Base-by-base conservation (phyloP, 129 eudicot species). In the Silybum marianum region DNA sequence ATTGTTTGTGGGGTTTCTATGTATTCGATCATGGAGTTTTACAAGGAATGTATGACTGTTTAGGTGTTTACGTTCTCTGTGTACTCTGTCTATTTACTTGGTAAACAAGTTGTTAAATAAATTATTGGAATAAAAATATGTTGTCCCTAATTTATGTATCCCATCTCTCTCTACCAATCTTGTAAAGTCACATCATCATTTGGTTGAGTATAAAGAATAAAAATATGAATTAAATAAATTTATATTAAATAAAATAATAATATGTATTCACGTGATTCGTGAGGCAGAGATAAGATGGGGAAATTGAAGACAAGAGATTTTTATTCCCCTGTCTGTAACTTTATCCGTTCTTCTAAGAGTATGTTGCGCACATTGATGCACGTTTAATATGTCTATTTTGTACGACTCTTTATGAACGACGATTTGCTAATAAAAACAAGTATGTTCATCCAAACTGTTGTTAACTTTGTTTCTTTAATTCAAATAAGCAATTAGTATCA, bases 21-120 rank as follows among this genome's bases (percentile, higher is more conserved):
- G 0, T 80, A 30, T 51, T 72, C 75, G 7, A 73, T 87, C 7
- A 77, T 87, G 26, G 90, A 87, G 58, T 84, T 87, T 75, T 83
- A 80, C 73, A 84, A 78, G 58, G 76, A 38, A n/a, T 51, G 7
- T 51, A 51, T 16, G 62, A 51, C 7, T 1, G 6, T 51, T 51
- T 51, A 51, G 62, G 62, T 51, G 62, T 51, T 51, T 14, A 14
- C 21, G 4, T 14, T 6, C 21, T 51, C 21, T 14, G 16, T 51
- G 62, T 51, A 16, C 7, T 48, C 1, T 46, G 18, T 48, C n/a
- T 48, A 48, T 48, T 48, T 48, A 48, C 60, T 48, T 48, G 19
- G n/a, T 13, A 48, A 48, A 13, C 60, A 3, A 7, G 5, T 48
- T 48, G 19, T 13, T 48, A 2, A 48, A 48, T 48, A 48, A 48